Evolutionary conservation across 2,329 filamentous ascomycete species (phyloP).

Genomic region (Aspergillus versicolor): DNA sequence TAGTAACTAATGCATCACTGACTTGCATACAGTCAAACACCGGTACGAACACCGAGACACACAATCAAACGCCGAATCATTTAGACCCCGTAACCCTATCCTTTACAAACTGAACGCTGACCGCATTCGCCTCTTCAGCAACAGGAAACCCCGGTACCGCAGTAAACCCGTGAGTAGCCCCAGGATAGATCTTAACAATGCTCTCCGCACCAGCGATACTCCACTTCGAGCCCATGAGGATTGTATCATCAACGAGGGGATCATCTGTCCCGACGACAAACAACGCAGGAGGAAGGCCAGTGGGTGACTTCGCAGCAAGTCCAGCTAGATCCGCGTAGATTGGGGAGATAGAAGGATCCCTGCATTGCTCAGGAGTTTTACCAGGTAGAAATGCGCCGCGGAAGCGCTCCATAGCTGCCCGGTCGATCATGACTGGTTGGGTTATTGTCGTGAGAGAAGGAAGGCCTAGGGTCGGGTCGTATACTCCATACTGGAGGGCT

Average conservation of each 20-base stretch:
- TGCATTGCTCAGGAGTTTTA: background rate
- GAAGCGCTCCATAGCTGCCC: background rate
- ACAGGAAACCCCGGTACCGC: slow-evolving; percentile 27
- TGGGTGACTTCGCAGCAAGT: background rate
- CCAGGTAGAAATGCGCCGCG: background rate
- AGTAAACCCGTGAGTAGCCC: slow-evolving; percentile 55
- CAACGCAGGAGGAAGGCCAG: slow-evolving; percentile 25
- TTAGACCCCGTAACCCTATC: background rate
- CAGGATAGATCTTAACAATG: slow-evolving; percentile 55
- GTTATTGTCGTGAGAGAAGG: background rate
- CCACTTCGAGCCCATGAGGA: slow-evolving; percentile 58
- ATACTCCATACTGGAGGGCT: slow-evolving; percentile 1
- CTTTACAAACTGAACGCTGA: slow-evolving; percentile 6
- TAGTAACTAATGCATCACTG: too few species aligned
- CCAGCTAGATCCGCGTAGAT: slow-evolving; percentile 1
- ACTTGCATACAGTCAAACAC: too few species aligned
- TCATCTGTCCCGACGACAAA: slow-evolving; percentile 58
- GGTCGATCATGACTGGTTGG: background rate
- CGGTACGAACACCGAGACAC: too few species aligned
- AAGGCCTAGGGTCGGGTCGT: background rate
- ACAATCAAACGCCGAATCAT: too few species aligned
- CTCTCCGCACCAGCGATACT: slow-evolving; percentile 50
- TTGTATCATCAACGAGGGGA: slow-evolving; percentile 52
- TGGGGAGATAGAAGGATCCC: background rate
- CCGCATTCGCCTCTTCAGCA: background rate